Evolutionary conservation across 169 alveolate genomes (phyloP), one percentile per base, ranked within the genome.

Genomic region (Eimeria acervulina): DNA sequence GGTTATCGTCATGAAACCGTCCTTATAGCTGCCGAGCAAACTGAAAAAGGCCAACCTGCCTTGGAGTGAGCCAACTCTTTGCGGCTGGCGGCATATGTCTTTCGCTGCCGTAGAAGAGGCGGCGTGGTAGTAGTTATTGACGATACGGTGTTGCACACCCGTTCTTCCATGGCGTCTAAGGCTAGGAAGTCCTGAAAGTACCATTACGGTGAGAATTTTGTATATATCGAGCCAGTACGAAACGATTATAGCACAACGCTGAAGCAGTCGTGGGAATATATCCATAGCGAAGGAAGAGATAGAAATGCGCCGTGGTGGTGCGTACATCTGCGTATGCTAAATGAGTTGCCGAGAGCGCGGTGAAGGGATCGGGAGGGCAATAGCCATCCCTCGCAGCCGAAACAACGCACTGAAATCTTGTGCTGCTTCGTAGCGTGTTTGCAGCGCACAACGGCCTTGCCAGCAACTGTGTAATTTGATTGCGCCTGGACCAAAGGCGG

Each of bases 391-490:
- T 81, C 47, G 90, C 90, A 42, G 66, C 70, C 72, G 90, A 31
- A n/a, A 44, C 90, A 47, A 81, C 52, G 47, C 28, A 21, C 19
- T 47, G 90, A 59, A 81, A 28, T 31, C 51, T 28, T 47, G 70
- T 47, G 12, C 44, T 51, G 90, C 72, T 81, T 4, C 70, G 38
- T 44, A 81, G 61, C 90, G 47, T 81, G 70, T 81, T 81, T 23
- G 90, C 90, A 51, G 70, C 90, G 61, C 90, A 81, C 42, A 31
- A 31, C n/a, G 90, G 68, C 90, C 31, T 81, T 51, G 90, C 90
- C 90, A 81, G 90, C 5, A 51, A 44, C 42, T 81, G 90, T 3
- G 47, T n/a, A 28, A 81, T 47, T 81, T 81, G 72, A 28, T n/a
- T n/a, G 26, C 90, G 90, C 12, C 31, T 81, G 4, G 17, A 12